Evolutionary conservation across 345 rosid genomes (phyloP), one percentile per base, ranked within the genome.

Genomic region (Hypericum androsaemum): DNA sequence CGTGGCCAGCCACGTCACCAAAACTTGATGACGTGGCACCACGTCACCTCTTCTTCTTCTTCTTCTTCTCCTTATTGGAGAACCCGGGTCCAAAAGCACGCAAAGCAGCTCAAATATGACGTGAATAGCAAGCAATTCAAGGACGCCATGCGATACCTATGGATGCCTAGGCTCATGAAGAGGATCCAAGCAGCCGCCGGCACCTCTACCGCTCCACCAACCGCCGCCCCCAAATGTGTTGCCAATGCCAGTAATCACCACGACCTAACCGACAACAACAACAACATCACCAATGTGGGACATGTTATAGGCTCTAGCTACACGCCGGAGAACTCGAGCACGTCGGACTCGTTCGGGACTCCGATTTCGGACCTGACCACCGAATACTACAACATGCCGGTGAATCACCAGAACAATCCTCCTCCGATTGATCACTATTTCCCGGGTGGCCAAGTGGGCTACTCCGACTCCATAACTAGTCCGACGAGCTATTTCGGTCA

Each of bases 161-260:
- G 71, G 71, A 67, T 67, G 55, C 71, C 71, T 0, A 52, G 71
- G 17, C 35, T 41, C 12, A 16, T 63, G 2, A 56, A 67, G 47
- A 52, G 98, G 67, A 88, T 92, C 53, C 95, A 88, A 64, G 90
- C 97, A 0, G 66, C 80, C 1, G 62, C 80, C 0, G 65, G n/a
- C 65, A 1, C 14, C 73, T n/a, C n/a, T n/a, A 12, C 66, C 39
- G 5, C 64, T 12, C 5, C 57, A 32, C 1, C 64, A 7, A 15
- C 61, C 1, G 10, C 66, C 10, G 42, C 59, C 5, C 41, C 64
- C 40, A 9, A 60, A n/a, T 37, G 70, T 44, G 8, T 53, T 36
- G 5, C 50, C 56, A 13, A 62, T 6, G 35, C 57, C 13, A 10
- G 7, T 28, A n/a, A 41, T 6, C 66, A 52, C 39, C 58, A 44